Conservation (phyloP, 163 green algal genomes). For the Scenedesmus sp. region DNA sequence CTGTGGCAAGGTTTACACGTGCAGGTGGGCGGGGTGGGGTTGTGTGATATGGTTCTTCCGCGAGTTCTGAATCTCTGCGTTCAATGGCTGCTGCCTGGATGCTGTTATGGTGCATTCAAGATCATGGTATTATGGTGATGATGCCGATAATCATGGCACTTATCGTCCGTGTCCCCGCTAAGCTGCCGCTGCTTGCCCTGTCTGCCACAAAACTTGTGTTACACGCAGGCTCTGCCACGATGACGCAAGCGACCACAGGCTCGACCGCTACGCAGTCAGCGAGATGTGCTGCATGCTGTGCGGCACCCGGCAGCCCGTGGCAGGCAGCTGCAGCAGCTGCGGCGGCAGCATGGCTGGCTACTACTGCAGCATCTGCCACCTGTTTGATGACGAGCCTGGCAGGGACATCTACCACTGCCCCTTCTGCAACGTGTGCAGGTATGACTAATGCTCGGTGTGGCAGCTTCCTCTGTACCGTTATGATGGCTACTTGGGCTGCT, state of each 20-base stretch:
- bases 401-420: constrained; percentile 99
- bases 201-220: not conserved
- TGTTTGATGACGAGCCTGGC: constrained; percentile 93
- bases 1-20: constrained; percentile 87
- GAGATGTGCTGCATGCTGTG: constrained; percentile 96
- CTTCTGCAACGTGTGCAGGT: constrained; percentile 99
- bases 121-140: no score
- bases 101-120: no score
- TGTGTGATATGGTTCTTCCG: not conserved
- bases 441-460: constrained; percentile 29
- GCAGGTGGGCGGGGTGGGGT: constrained; percentile 67
- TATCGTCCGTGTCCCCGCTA: not conserved
- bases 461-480: not conserved
- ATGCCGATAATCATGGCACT: not conserved
- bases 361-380: constrained; percentile 97
- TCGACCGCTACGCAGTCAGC: constrained; percentile 87
- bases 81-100: no score
- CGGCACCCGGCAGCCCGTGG: constrained; percentile 81
- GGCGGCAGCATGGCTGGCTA: constrained; percentile 77
- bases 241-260: constrained; percentile 86
- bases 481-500: not conserved
- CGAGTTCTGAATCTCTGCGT: no score
- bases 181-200: not conserved
- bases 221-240: constrained; percentile 88
- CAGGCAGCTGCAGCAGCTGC: constrained; percentile 78